These are phyloP conservation scores for Cutaneotrichosporon sp. DNA, from an alignment of 1,284 basidiomycete genomes.

Conservation along the genomic window DNA sequence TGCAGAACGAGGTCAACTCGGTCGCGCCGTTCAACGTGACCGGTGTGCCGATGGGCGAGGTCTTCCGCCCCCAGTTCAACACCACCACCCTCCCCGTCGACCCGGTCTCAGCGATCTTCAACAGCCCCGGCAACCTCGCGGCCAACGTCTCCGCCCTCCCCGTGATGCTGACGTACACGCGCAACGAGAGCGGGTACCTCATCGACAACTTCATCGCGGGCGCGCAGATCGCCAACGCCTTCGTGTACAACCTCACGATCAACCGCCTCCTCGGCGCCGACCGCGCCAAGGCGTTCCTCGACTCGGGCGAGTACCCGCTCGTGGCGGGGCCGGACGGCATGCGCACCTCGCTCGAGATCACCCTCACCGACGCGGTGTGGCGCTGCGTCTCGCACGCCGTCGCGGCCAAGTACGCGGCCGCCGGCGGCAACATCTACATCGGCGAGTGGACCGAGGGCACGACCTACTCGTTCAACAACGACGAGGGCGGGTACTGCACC, in stretches of 20 bases:
- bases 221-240: conserved; percentile 47
- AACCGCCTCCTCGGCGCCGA: conserved; percentile 53
- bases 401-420: conserved; percentile 63
- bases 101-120: conserved; percentile 1
- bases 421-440: conserved; percentile 68
- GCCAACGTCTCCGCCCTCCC: conserved; percentile 8
- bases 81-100: conserved; percentile 2
- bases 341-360: conserved; percentile 61
- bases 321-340: conserved; percentile 42
- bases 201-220: conserved; percentile 37
- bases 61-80: conserved; percentile 6
- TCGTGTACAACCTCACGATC: conserved; percentile 45
- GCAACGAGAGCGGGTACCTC: conserved; percentile 6
- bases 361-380: conserved; percentile 64
- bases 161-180: neutral
- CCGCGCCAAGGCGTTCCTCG: conserved; percentile 58
- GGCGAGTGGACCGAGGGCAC: conserved; percentile 68
- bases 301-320: conserved; percentile 60
- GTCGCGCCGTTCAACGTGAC: conserved; percentile 1
- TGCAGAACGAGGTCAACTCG: neutral
- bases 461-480: conserved; percentile 62
- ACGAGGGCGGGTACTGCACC: conserved; percentile 46
- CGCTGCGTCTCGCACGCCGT: conserved; percentile 69
- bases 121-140: neutral
- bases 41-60: conserved; percentile 1